Evolutionary conservation across 108 stramenopile genomes (phyloP).

Genomic region (Skeletonema marinoi): DNA sequence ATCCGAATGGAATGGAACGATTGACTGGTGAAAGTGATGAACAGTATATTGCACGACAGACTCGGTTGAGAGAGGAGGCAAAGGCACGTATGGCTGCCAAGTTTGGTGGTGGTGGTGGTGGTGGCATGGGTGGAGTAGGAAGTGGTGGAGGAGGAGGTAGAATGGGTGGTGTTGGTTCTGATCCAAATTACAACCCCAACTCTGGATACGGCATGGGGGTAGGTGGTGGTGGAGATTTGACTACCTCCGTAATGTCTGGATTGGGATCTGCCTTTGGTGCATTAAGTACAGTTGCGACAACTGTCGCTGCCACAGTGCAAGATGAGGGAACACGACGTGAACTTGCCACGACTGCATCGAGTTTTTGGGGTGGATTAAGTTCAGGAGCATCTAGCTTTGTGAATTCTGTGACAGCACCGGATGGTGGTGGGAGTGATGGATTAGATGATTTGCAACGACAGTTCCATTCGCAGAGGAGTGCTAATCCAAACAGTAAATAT

Average conservation of each 20-base stretch:
- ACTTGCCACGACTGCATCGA: slow-evolving; percentile 51
- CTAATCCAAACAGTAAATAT: slow-evolving; percentile 68
- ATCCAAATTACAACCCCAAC: slow-evolving; percentile 75
- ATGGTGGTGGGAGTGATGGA: slow-evolving; percentile 69
- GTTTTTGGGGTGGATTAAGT: slow-evolving; percentile 80
- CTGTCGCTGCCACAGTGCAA: slow-evolving; percentile 46
- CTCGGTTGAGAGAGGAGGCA: slow-evolving; percentile 84
- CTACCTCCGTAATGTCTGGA: slow-evolving; percentile 53
- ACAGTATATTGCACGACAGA: slow-evolving; percentile 92
- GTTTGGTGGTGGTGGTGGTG: slow-evolving; percentile 68
- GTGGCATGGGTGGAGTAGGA: slow-evolving; percentile 63
- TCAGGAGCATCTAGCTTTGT: slow-evolving; percentile 62
- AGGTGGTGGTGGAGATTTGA: slow-evolving; percentile 51
- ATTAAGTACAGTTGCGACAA: slow-evolving; percentile 32
- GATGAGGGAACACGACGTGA: slow-evolving; percentile 50
- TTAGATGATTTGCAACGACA: slow-evolving; percentile 71
- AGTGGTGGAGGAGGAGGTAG: slow-evolving; percentile 52
- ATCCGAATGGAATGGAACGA: slow-evolving; percentile 91
- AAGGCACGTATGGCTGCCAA: slow-evolving; percentile 86
- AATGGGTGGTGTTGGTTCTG: slow-evolving; percentile 83
- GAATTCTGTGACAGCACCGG: slow-evolving; percentile 57
- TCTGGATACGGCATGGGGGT: slow-evolving; percentile 18
- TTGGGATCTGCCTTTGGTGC: slow-evolving; percentile 67
- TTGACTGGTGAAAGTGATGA: slow-evolving; percentile 87
- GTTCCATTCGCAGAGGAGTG: slow-evolving; percentile 62